Percentiles rank a stretch among this genome's conserved stretches.
Evolutionary conservation across 2,329 filamentous ascomycete genomes (phyloP).

Genomic region (Verticillium nubilum): DNA sequence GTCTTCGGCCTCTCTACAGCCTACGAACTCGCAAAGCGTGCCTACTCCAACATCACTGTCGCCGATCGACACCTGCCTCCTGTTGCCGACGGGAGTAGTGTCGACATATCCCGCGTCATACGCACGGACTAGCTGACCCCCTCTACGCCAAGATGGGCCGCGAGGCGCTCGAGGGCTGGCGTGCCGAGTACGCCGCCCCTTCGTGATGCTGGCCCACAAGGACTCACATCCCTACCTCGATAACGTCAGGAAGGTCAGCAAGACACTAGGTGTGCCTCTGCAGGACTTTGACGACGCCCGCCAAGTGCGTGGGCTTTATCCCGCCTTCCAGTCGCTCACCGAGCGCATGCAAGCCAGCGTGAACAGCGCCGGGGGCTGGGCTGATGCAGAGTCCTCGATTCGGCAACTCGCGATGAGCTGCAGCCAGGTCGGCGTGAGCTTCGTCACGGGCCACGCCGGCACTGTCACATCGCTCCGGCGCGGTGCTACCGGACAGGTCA

Average conservation of each 20-base stretch:
- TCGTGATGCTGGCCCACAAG: slow-evolving; percentile 18
- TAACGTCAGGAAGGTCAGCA: slow-evolving; percentile 9
- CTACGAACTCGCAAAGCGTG: slow-evolving; percentile 32
- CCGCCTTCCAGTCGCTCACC: slow-evolving; percentile 14
- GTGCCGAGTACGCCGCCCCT: slow-evolving; percentile 16
- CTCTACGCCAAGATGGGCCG: slow-evolving; percentile 22
- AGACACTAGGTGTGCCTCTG: slow-evolving; percentile 12
- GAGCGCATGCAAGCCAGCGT: slow-evolving; percentile 11
- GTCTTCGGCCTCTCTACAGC: slow-evolving; percentile 45
- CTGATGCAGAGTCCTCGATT: slow-evolving; percentile 20
- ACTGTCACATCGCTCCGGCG: slow-evolving; percentile 16
- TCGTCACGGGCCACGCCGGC: slow-evolving; percentile 20
- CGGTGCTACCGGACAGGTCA: slow-evolving; percentile 6
- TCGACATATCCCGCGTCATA: slow-evolving; percentile 22
- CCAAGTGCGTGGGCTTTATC: slow-evolving; percentile 11
- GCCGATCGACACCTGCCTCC: slow-evolving; percentile 22
- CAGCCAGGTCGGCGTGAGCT: slow-evolving; percentile 19
- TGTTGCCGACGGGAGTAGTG: slow-evolving; percentile 15
- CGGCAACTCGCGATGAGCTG: slow-evolving; percentile 16
- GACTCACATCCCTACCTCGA: slow-evolving; percentile 10
- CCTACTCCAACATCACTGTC: slow-evolving; percentile 13
- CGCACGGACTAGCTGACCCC: slow-evolving; percentile 26
- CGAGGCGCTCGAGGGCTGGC: slow-evolving; percentile 23
- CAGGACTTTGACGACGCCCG: slow-evolving; percentile 19
- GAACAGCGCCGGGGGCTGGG: slow-evolving; percentile 23